Evolutionary conservation across 176 grass and related monocot genomes (phyloP).

Genomic region (Chloris gayana): DNA sequence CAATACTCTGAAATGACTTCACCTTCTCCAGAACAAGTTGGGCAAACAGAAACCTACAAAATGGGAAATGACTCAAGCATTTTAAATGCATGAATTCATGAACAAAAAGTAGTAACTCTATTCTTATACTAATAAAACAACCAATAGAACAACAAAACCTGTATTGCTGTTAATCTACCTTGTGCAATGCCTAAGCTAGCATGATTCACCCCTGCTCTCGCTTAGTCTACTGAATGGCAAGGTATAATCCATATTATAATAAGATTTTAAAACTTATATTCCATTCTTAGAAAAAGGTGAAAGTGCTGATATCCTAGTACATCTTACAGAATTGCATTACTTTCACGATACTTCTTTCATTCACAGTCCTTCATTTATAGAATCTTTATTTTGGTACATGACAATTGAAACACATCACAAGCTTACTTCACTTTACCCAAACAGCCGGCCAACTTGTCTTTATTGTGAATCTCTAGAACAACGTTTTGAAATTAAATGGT

Average conservation of each 20-base stretch:
- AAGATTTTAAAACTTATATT: background rate
- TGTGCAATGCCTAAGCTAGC: background rate
- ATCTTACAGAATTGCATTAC: slow-evolving; percentile 11
- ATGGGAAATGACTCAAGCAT: slow-evolving; percentile 4
- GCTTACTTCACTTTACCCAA: slow-evolving; percentile 7
- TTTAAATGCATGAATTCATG: background rate
- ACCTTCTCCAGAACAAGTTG: slow-evolving; percentile 72
- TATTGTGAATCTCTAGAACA: slow-evolving; percentile 7
- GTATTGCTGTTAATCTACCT: background rate
- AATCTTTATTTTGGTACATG: slow-evolving; percentile 6
- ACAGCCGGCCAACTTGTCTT: background rate
- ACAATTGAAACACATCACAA: background rate
- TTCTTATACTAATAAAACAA: slow-evolving; percentile 6
- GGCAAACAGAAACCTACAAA: slow-evolving; percentile 93
- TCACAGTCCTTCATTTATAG: background rate
- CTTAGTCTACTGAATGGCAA: background rate
- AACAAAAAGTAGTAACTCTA: background rate
- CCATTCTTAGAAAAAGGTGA: background rate
- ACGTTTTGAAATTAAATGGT: background rate
- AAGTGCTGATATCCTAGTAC: background rate
- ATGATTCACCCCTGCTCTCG: slow-evolving; percentile 3
- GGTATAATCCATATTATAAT: background rate
- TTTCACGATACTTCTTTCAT: background rate
- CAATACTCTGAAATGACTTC: slow-evolving; percentile 94
- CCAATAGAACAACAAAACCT: background rate